Conservation (phyloP, 1,139 yeast genomes). For the Nakaseomyces kungkrabaensis region DNA sequence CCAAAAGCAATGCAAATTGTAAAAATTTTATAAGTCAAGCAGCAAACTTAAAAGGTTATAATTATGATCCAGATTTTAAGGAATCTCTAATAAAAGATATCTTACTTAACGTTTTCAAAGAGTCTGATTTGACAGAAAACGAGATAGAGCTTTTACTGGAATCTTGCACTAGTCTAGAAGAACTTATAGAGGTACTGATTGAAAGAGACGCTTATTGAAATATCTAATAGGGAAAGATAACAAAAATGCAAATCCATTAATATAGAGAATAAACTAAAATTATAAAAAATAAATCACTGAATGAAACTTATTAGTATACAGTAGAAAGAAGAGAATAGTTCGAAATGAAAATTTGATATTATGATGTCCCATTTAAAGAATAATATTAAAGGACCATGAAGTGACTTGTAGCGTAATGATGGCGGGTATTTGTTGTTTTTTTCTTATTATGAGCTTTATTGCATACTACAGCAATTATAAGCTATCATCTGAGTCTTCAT, state of each 20-base stretch:
- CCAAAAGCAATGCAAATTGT: conserved; percentile 5
- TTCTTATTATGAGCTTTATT: no score
- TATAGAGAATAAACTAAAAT: background rate
- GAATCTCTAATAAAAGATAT: conserved; percentile 10
- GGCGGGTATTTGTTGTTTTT: no score
- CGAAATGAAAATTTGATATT: no score
- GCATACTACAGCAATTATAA: background rate
- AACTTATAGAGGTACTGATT: background rate
- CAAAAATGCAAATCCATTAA: background rate
- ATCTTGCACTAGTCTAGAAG: conserved; percentile 7
- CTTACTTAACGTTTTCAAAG: conserved; percentile 7
- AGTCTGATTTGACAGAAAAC: conserved; percentile 6
- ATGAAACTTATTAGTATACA: no score
- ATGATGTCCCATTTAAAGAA: no score
- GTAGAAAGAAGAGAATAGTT: background rate
- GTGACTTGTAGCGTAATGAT: no score
- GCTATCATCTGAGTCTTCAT: background rate
- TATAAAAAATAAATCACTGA: background rate
- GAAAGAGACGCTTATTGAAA: background rate
- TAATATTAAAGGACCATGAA: no score
- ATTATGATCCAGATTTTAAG: conserved; percentile 4
- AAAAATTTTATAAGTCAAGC: background rate
- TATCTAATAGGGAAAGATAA: background rate
- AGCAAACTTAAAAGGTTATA: background rate
- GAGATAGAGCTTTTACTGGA: conserved; percentile 8